Conservation (phyloP, 805 yeast genomes). For the Pichia deserticola region DNA sequence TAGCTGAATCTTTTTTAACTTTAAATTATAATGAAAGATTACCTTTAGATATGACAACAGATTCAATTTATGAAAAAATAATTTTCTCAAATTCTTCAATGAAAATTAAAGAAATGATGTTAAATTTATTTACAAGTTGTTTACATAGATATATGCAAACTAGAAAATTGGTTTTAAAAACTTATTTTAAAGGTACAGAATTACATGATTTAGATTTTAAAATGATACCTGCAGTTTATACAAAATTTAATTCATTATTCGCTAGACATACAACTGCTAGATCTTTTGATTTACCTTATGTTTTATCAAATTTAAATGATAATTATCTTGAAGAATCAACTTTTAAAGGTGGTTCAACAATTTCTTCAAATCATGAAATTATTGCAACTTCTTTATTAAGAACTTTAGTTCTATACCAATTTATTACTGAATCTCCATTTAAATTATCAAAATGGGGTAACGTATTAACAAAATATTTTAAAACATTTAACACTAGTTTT, state of each 20-base stretch:
- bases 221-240: slow-evolving; percentile 20
- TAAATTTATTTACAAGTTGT: slow-evolving; percentile 61
- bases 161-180: slow-evolving; percentile 49
- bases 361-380: slow-evolving; percentile 44
- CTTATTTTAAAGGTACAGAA: slow-evolving; percentile 19
- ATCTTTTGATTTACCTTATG: slow-evolving; percentile 29
- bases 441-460: slow-evolving; percentile 47
- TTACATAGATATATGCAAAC: slow-evolving; percentile 82
- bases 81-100: slow-evolving; percentile 38
- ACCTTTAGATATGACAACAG: slow-evolving; percentile 55
- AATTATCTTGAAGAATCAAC: slow-evolving; percentile 19
- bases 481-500: slow-evolving; percentile 1
- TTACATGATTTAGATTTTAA: slow-evolving; percentile 41
- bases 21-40: slow-evolving; percentile 57
- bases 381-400: slow-evolving; percentile 51
- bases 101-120: slow-evolving; percentile 50
- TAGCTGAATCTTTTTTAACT: slow-evolving; percentile 59
- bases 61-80: slow-evolving; percentile 51
- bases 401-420: slow-evolving; percentile 42
- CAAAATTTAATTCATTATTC: slow-evolving; percentile 12
- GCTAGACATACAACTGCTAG: slow-evolving; percentile 26
- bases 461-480: slow-evolving; percentile 26
- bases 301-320: slow-evolving; percentile 25
- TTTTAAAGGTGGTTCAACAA: slow-evolving; percentile 13
- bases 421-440: slow-evolving; percentile 34